Evolutionary conservation across 495 filamentous ascomycete species (phyloP).

Genomic region (Geopyxis carbonaria): DNA sequence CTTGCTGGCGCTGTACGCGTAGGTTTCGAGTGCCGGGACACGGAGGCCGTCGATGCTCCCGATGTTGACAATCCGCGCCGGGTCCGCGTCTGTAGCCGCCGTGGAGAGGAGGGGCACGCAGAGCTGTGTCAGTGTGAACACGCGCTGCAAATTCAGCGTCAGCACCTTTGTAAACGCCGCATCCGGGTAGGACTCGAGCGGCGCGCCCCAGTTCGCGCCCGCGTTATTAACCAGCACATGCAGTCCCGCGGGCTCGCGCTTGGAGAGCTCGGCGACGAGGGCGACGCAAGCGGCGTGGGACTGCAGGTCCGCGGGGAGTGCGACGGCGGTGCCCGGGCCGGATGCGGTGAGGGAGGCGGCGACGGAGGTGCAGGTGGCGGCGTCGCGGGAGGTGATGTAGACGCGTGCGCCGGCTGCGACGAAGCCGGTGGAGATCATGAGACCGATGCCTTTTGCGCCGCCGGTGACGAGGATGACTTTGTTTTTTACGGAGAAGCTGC

Average conservation of each 20-base stretch:
- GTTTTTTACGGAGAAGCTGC: slow-evolving; percentile 22
- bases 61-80: slow-evolving; percentile 57
- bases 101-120: slow-evolving; percentile 47
- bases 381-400: slow-evolving; percentile 64
- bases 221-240: slow-evolving; percentile 70
- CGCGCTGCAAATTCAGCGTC: slow-evolving; percentile 62
- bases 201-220: slow-evolving; percentile 54
- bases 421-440: slow-evolving; percentile 68
- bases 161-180: slow-evolving; percentile 54
- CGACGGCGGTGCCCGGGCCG: slow-evolving; percentile 40
- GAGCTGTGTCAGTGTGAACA: slow-evolving; percentile 61
- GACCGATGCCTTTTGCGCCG: slow-evolving; percentile 47
- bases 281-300: slow-evolving; percentile 50
- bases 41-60: slow-evolving; percentile 53
- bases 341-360: slow-evolving; percentile 40
- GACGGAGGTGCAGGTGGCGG: slow-evolving; percentile 41
- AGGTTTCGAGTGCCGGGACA: slow-evolving; percentile 53
- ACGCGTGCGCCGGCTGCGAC: slow-evolving; percentile 66
- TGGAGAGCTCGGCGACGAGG: slow-evolving; percentile 44
- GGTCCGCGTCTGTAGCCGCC: slow-evolving; percentile 27
- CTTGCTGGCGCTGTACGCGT: slow-evolving; percentile 54
- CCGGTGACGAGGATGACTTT: slow-evolving; percentile 32
- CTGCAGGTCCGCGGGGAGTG: slow-evolving; percentile 57
- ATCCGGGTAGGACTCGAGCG: slow-evolving; percentile 49
- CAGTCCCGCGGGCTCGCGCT: slow-evolving; percentile 48